These are phyloP conservation scores for Vitis hybrid DNA, from an alignment of 177 flowering plant species.

Conservation along the genomic window DNA sequence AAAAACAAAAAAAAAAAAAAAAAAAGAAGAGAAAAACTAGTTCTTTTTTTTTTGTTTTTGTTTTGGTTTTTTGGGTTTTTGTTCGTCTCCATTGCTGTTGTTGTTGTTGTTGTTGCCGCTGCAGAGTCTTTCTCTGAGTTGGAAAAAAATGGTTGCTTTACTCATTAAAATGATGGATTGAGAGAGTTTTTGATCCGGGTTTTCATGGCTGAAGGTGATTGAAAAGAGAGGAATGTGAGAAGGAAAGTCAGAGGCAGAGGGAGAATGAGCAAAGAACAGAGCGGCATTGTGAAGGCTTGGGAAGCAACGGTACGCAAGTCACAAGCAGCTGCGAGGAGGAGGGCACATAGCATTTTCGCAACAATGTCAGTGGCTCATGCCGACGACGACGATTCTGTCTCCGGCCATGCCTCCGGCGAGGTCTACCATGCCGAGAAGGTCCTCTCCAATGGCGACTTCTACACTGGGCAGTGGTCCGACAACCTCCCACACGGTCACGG, in stretches of 20 bases:
- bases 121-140: too few relatives aligned
- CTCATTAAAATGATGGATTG: not conserved
- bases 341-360: constrained; percentile 14
- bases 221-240: not conserved
- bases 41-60: not conserved
- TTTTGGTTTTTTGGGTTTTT: not conserved
- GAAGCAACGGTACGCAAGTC: constrained; percentile 35
- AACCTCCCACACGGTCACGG: constrained; percentile 49
- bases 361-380: constrained; percentile 19
- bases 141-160: not conserved
- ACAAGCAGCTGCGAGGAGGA: constrained; percentile 28
- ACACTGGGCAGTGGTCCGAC: constrained; percentile 47
- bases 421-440: constrained; percentile 28
- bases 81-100: not conserved
- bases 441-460: constrained; percentile 42
- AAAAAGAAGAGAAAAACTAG: not conserved
- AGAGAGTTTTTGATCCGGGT: constrained; percentile 11
- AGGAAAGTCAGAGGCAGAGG: not conserved
- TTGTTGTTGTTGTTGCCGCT: too few relatives aligned
- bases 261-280: constrained; percentile 33
- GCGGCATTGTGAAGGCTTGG: constrained; percentile 36
- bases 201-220: constrained; percentile 6
- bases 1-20: not conserved
- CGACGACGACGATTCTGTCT: constrained; percentile 3
- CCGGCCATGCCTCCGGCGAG: constrained; percentile 8